Percentiles rank a stretch among this genome's conserved stretches.
phyloP scores from a whole-genome alignment of 2,329 filamentous ascomycete genomes.

The Teratosphaeria epicoccoides region DNA sequence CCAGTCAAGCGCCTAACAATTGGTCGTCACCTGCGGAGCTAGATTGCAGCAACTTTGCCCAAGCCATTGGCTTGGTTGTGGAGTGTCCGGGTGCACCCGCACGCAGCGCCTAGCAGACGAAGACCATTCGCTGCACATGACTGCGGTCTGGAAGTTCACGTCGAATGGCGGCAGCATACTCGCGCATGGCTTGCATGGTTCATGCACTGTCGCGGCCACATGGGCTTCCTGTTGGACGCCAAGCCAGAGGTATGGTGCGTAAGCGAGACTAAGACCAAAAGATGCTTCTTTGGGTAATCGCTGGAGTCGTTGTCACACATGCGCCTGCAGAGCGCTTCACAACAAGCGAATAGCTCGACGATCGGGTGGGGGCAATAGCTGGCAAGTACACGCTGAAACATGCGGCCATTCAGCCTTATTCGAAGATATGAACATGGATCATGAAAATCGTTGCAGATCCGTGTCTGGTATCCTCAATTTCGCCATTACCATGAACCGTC shows the following conservation, averaged over 20 bases:
- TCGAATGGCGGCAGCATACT: not conserved
- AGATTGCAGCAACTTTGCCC: too few relatives aligned
- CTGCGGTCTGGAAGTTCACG: not conserved
- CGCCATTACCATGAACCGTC: not conserved
- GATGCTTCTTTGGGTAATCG: not conserved
- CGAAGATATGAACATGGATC: not conserved
- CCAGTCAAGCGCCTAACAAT: conserved; percentile 18
- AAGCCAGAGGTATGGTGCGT: not conserved
- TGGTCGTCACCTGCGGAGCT: conserved; percentile 11
- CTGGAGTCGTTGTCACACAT: not conserved
- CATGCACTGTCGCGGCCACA: not conserved
- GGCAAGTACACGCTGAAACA: not conserved
- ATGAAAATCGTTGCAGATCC: not conserved
- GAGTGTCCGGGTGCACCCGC: not conserved
- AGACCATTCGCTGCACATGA: not conserved
- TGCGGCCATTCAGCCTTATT: not conserved
- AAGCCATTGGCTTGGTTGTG: not conserved
- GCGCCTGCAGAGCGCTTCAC: not conserved
- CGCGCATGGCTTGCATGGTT: not conserved
- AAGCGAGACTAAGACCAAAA: not conserved
- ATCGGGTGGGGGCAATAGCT: too few relatives aligned
- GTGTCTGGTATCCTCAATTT: not conserved
- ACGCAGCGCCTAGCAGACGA: not conserved
- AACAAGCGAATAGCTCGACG: not conserved
- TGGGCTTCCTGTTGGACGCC: not conserved